Percentiles rank a stretch among this genome's conserved stretches.
phyloP scores from a whole-genome alignment of 352 stramenopile genomes.

The Pythium sp. region DNA sequence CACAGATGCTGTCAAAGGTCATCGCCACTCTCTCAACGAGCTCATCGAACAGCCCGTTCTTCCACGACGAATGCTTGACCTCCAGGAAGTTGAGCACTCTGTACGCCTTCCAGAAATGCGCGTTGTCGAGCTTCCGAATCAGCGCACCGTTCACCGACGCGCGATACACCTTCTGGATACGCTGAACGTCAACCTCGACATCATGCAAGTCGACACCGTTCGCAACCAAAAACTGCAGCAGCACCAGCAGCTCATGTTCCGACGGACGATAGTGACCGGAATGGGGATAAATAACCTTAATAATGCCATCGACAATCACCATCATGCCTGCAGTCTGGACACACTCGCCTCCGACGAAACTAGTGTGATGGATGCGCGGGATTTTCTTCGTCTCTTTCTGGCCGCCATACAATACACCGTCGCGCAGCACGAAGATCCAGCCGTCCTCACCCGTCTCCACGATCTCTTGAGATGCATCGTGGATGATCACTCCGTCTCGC shows the following conservation, averaged over 20 bases:
- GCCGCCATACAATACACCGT: conserved; percentile 92
- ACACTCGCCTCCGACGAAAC: conserved; percentile 95
- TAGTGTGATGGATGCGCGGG: conserved; percentile 96
- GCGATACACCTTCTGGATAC: conserved; percentile 94
- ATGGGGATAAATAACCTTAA: conserved; percentile 96
- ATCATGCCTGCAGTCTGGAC: conserved; percentile 97
- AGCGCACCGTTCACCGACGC: conserved; percentile 67
- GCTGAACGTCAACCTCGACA: conserved; percentile 94
- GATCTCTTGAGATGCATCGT: conserved; percentile 60
- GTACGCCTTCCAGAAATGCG: conserved; percentile 82
- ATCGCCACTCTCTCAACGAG: conserved; percentile 65
- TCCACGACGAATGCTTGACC: conserved; percentile 74
- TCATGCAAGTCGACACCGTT: conserved; percentile 87
- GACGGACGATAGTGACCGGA: conserved; percentile 96
- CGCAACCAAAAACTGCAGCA: conserved; percentile 92
- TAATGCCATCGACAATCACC: conserved; percentile 88
- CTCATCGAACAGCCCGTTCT: conserved; percentile 73
- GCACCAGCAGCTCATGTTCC: conserved; percentile 93
- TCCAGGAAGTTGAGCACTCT: conserved; percentile 74
- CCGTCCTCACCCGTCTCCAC: conserved; percentile 91
- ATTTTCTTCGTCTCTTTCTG: conserved; percentile 94
- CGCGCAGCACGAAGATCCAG: conserved; percentile 97
- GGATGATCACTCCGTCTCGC: conserved; percentile 60
- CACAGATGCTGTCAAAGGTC: conserved; percentile 35
- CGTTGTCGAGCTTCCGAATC: conserved; percentile 81